Evolutionary conservation across 371 early-diverging fungal species (phyloP).

Genomic region (Actinomortierella wolfii): DNA sequence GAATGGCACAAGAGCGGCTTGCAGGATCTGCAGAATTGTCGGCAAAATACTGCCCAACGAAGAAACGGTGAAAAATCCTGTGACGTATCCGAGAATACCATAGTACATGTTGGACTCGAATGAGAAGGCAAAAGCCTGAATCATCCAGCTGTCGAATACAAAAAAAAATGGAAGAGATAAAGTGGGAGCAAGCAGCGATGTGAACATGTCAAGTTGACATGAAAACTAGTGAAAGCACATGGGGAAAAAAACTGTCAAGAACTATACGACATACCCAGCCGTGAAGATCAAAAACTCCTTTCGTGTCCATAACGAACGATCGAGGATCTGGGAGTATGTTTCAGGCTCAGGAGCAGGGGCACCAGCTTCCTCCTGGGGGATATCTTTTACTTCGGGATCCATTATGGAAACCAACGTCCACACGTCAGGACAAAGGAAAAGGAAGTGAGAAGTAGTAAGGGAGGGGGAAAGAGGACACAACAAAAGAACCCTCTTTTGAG

Average conservation of each 20-base stretch:
- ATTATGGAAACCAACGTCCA: no score
- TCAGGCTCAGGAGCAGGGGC: constrained; percentile 3
- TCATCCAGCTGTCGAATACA: neutral
- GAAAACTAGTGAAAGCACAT: neutral
- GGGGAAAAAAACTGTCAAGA: neutral
- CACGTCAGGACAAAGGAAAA: no score
- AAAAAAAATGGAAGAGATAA: neutral
- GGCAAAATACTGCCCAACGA: constrained; percentile 23
- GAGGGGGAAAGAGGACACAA: no score
- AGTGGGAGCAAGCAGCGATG: neutral
- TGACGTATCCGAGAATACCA: constrained; percentile 11
- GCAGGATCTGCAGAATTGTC: constrained; percentile 35
- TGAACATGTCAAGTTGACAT: neutral
- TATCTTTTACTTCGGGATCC: no score
- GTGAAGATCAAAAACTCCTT: constrained; percentile 10
- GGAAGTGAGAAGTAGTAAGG: no score
- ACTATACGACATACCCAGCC: constrained; percentile 1
- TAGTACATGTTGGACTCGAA: constrained; percentile 9
- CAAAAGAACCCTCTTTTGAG: no score
- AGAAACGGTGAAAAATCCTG: constrained; percentile 23
- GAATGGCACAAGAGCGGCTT: constrained; percentile 45
- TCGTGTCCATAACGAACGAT: constrained; percentile 12
- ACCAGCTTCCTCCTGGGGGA: constrained; percentile 1
- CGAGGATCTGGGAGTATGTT: constrained; percentile 11
- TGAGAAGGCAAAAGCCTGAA: constrained; percentile 13